Evolutionary conservation across 139 green algal species (phyloP).

Genomic region (Bryopsis sp.): DNA sequence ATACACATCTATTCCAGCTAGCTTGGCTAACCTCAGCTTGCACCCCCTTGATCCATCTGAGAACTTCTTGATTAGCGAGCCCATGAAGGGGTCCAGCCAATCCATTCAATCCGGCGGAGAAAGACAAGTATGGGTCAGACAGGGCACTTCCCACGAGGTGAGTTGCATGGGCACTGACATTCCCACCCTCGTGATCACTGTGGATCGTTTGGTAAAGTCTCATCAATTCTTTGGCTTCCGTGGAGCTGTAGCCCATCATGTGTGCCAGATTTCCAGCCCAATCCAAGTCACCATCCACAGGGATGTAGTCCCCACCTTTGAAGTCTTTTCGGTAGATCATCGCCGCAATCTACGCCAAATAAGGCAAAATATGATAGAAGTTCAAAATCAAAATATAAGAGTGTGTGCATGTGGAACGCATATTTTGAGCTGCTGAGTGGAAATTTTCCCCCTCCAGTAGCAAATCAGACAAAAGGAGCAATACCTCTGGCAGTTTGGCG

Average conservation of each 20-base stretch:
- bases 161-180: constrained; percentile 88
- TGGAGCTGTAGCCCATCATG: constrained; percentile 86
- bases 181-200: constrained; percentile 83
- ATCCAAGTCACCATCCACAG: constrained; percentile 64
- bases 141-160: constrained; percentile 92
- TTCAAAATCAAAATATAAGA: too few species aligned
- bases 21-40: constrained; percentile 32
- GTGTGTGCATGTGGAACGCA: too few species aligned
- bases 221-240: constrained; percentile 80
- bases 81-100: constrained; percentile 94
- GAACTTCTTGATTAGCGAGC: constrained; percentile 96
- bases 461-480: too few species aligned
- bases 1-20: not conserved
- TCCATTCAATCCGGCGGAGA: constrained; percentile 85
- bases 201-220: constrained; percentile 98
- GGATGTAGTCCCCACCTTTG: constrained; percentile 49
- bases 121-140: constrained; percentile 93
- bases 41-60: constrained; percentile 79
- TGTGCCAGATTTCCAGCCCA: constrained; percentile 89
- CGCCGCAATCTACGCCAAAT: constrained; percentile 48
- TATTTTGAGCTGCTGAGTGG: too few species aligned
- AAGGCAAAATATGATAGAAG: not conserved
- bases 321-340: constrained; percentile 75
- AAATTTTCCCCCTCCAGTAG: too few species aligned
- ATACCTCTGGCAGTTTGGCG: constrained; percentile 78